Evolutionary conservation across 148 eudicot genomes (phyloP), one percentile per base, ranked within the genome.

Genomic region (Rheum nobile): DNA sequence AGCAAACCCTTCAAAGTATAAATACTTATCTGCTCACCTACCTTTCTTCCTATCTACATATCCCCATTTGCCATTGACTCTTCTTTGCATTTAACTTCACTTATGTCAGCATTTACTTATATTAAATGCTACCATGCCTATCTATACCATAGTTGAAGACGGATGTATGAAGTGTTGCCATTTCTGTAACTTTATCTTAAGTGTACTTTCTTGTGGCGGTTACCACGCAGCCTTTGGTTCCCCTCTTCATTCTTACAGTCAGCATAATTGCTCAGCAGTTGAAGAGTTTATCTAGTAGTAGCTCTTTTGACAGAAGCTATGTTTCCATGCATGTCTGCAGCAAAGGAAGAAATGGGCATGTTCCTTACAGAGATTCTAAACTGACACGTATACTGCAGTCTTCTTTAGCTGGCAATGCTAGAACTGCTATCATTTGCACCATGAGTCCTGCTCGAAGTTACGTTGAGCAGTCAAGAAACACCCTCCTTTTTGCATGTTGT

Each of bases 331-430:
- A 43, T 41, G 48, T 71, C 42, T 77, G 59, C 89, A 96, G 97
- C 92, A 90, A 92, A 81, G 96, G 94, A 55, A 80, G 91, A 80
- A 87, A 80, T 65, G 97, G 97, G 29, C 97, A 92, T 84, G 78
- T 96, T 77, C 99, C 99, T 61, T 96, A 85, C 75, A 86, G 97
- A 86, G 97, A 96, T 79, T 96, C 97, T 34, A 96, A 96, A 88
- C 85, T 96, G 69, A 96, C 99, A 8, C 92, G 97, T 48, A 96
- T 96, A 75, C 79, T 96, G 78, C 97, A 96, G 77, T 86, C 97
- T 21, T 96, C 99, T 31, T 80, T 96, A 57, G 94, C 92, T 72
- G 97, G 99, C 71, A 96, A 92, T 88, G 96, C 94, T 71, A 92
- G 90, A 82, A 92, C 97, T 47, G 97, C 97, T 67, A 86, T 96